Evolutionary conservation across 106 monocot genomes (phyloP).

Genomic region (Dendrobium catenatum): DNA sequence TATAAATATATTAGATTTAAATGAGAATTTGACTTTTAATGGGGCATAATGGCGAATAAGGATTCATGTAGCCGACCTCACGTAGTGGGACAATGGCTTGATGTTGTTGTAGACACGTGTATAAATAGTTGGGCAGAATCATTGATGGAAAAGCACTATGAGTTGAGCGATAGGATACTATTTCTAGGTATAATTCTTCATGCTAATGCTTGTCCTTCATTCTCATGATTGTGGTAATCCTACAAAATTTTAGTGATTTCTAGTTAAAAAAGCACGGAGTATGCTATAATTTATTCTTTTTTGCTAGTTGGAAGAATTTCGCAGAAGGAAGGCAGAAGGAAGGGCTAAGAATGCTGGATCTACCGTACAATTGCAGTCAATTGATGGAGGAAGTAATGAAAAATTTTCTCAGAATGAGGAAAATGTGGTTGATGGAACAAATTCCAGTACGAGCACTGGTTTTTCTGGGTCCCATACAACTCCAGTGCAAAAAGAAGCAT

Average conservation of each 20-base stretch:
- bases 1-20: neutral
- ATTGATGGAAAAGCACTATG: neutral
- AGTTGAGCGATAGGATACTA: neutral
- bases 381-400: conserved; percentile 25
- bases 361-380: conserved; percentile 29
- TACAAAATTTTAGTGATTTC: neutral
- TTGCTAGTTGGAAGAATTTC: conserved; percentile 75
- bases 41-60: too few species aligned
- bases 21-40: too few species aligned
- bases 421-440: conserved; percentile 15
- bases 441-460: neutral
- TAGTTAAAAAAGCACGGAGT: neutral
- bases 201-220: neutral
- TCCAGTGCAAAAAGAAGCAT: conserved; percentile 10
- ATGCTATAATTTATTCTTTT: conserved; percentile 9
- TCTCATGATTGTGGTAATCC: neutral
- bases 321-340: conserved; percentile 65
- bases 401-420: conserved; percentile 25
- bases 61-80: too few species aligned
- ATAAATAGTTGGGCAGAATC: neutral
- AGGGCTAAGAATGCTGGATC: conserved; percentile 41
- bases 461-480: conserved; percentile 3
- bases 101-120: neutral
- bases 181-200: neutral
- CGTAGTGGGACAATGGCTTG: too few species aligned